Percentiles rank a stretch among this genome's conserved stretches.
These are phyloP conservation scores for Lyophyllum shimeji DNA, from an alignment of 768 basidiomycete genomes.

Conservation along the genomic window DNA sequence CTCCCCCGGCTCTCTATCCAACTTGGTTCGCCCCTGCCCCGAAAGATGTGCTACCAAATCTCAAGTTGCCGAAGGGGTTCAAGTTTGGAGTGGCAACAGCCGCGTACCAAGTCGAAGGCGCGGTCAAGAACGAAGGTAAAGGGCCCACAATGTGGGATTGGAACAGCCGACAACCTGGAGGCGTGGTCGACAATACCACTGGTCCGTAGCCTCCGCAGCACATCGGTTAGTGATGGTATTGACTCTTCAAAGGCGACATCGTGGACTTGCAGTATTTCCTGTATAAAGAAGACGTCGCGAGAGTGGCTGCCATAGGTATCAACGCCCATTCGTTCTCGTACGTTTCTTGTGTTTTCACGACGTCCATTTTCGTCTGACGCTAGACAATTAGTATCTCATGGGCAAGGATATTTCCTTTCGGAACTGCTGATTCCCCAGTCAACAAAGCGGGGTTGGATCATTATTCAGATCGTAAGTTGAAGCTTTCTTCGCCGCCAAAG, in stretches of 20 bases:
- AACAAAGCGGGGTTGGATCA: slow-evolving; percentile 46
- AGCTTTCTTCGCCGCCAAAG: neutral
- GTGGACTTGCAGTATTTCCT: slow-evolving; percentile 50
- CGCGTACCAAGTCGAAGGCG: slow-evolving; percentile 55
- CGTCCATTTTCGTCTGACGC: neutral
- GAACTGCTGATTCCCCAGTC: slow-evolving; percentile 46
- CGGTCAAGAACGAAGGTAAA: slow-evolving; percentile 48
- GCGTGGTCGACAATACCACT: slow-evolving; percentile 42
- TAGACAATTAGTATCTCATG: slow-evolving; percentile 42
- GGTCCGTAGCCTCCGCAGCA: slow-evolving; percentile 23
- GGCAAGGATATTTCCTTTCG: slow-evolving; percentile 52
- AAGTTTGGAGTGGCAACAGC: slow-evolving; percentile 53
- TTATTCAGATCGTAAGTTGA: slow-evolving; percentile 39
- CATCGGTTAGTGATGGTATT: neutral
- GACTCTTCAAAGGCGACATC: slow-evolving; percentile 35
- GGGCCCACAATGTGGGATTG: slow-evolving; percentile 51
- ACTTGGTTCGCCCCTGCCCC: slow-evolving; percentile 45
- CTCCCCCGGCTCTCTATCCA: slow-evolving; percentile 45
- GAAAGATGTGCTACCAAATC: slow-evolving; percentile 39
- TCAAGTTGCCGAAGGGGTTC: slow-evolving; percentile 47
- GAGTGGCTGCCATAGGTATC: slow-evolving; percentile 47
- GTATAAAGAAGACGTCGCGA: slow-evolving; percentile 51
- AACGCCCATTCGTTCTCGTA: slow-evolving; percentile 56
- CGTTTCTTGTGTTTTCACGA: slow-evolving; percentile 5
- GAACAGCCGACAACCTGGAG: slow-evolving; percentile 45